Evolutionary conservation across 2,329 filamentous ascomycete genomes (phyloP).

Genomic region (Metarhizium rileyi): DNA sequence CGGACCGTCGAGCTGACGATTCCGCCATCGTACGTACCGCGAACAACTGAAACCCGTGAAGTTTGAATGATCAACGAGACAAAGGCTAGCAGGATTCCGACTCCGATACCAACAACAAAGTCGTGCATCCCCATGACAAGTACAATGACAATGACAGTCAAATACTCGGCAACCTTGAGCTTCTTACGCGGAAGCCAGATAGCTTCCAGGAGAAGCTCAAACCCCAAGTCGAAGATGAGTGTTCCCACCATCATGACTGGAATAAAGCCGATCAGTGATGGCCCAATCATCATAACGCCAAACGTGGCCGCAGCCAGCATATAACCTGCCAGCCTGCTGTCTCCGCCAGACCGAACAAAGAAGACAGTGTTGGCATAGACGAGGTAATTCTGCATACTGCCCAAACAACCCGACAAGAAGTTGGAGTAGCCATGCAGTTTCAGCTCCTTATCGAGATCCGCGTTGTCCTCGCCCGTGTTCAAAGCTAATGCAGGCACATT

Average conservation of each 20-base stretch:
- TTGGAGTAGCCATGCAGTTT: slow-evolving; percentile 92
- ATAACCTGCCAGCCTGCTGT: slow-evolving; percentile 75
- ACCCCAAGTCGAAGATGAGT: slow-evolving; percentile 88
- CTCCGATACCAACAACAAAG: slow-evolving; percentile 87
- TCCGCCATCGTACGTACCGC: slow-evolving; percentile 82
- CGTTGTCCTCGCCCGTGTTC: slow-evolving; percentile 83
- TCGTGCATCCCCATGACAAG: slow-evolving; percentile 95
- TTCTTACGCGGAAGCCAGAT: slow-evolving; percentile 83
- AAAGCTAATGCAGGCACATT: slow-evolving; percentile 92
- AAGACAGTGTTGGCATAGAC: slow-evolving; percentile 97
- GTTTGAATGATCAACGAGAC: slow-evolving; percentile 86
- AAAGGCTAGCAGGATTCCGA: slow-evolving; percentile 87
- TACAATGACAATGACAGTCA: slow-evolving; percentile 83
- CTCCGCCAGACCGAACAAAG: slow-evolving; percentile 86
- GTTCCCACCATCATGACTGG: slow-evolving; percentile 95
- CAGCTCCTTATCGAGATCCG: slow-evolving; percentile 83
- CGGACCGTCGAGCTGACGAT: slow-evolving; percentile 87
- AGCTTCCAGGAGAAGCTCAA: slow-evolving; percentile 83
- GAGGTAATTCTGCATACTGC: slow-evolving; percentile 93
- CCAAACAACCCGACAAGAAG: slow-evolving; percentile 72
- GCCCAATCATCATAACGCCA: slow-evolving; percentile 75
- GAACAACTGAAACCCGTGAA: slow-evolving; percentile 78
- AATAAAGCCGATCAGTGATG: slow-evolving; percentile 83
- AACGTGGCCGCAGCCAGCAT: slow-evolving; percentile 74
- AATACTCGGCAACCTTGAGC: slow-evolving; percentile 75